These are phyloP conservation scores for Aspergillus candidus DNA, from an alignment of 2,329 filamentous ascomycete species.

Conservation along the genomic window DNA sequence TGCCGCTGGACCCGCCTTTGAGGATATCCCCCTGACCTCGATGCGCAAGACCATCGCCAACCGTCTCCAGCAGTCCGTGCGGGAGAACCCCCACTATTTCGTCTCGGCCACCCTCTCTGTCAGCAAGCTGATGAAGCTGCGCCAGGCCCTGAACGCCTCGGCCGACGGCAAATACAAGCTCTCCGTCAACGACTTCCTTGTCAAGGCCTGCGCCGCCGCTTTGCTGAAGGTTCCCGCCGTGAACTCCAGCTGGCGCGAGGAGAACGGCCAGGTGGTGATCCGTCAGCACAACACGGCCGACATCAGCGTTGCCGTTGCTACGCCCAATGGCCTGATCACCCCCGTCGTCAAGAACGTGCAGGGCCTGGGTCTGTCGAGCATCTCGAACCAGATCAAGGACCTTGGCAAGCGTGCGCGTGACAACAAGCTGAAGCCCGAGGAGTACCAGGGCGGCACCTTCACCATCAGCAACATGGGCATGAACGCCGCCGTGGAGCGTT, in stretches of 20 bases:
- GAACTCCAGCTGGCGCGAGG: conserved; percentile 87
- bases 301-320: conserved; percentile 92
- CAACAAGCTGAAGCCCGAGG: conserved; percentile 97
- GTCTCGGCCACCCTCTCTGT: conserved; percentile 89
- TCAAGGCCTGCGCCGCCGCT: conserved; percentile 88
- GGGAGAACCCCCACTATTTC: conserved; percentile 97
- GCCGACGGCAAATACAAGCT: conserved; percentile 95
- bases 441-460: conserved; percentile 98
- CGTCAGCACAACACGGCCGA: conserved; percentile 91
- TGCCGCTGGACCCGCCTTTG: conserved; percentile 61
- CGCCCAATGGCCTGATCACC: conserved; percentile 89
- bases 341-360: conserved; percentile 91
- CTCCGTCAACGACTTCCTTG: conserved; percentile 98
- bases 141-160: conserved; percentile 82
- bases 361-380: conserved; percentile 76
- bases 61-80: conserved; percentile 80
- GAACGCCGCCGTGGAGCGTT: conserved; percentile 93
- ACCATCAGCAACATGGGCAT: conserved; percentile 99
- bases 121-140: conserved; percentile 91
- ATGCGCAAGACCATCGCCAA: conserved; percentile 98
- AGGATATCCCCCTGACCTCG: conserved; percentile 75
- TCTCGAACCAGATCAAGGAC: conserved; percentile 88
- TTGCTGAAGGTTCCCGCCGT: conserved; percentile 90
- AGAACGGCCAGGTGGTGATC: conserved; percentile 70
- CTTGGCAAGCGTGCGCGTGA: conserved; percentile 94